Percentiles rank a stretch among this genome's conserved stretches.
phyloP scores from a whole-genome alignment of 2,329 filamentous ascomycete genomes.

The Xylariales sp. region DNA sequence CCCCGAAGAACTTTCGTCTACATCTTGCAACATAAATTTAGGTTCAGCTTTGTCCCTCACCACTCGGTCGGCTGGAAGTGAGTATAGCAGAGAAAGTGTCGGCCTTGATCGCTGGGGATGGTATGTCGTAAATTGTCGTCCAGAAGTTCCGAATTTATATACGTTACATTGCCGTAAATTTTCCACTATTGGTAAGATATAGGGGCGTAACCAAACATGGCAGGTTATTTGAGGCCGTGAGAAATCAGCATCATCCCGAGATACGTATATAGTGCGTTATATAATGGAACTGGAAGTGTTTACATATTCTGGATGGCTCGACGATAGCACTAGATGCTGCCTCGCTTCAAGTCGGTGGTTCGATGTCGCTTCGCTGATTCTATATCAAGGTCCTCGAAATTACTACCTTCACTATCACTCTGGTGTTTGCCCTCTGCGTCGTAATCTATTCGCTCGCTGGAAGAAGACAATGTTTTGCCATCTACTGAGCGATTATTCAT shows the following conservation, averaged over 20 bases:
- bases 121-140: background rate
- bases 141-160: background rate
- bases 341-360: conserved; percentile 56
- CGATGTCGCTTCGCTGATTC: conserved; percentile 51
- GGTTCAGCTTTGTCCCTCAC: background rate
- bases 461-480: conserved; percentile 52
- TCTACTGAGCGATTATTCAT: conserved; percentile 54
- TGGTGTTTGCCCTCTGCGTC: conserved; percentile 54
- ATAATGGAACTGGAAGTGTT: background rate
- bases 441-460: conserved; percentile 55
- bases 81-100: background rate
- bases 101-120: background rate
- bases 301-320: background rate
- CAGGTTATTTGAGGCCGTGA: too few species aligned
- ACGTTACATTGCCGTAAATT: background rate
- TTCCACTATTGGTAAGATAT: background rate
- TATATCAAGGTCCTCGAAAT: conserved; percentile 58
- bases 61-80: background rate
- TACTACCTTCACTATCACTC: conserved; percentile 61
- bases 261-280: too few species aligned
- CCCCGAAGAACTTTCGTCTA: background rate
- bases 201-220: too few species aligned
- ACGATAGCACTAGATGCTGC: conserved; percentile 52
- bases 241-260: background rate
- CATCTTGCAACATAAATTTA: background rate